Evolutionary conservation across 805 yeast genomes (phyloP).

Genomic region (Wickerhamomyces bovis): DNA sequence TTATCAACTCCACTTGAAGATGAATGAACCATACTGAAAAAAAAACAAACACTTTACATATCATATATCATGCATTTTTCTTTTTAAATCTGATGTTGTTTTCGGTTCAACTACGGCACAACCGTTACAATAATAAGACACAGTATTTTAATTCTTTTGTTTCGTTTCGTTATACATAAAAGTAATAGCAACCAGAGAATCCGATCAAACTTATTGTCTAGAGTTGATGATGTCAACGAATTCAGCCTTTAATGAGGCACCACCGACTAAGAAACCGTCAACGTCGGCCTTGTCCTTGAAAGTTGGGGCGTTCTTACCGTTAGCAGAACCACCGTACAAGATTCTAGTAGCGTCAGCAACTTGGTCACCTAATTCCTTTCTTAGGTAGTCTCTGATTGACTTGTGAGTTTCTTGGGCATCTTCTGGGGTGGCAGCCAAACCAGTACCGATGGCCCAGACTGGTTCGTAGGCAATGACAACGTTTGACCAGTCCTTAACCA

Average conservation of each 20-base stretch:
- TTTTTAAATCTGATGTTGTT: too few species aligned
- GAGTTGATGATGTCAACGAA: constrained; percentile 93
- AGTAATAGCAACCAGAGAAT: background rate
- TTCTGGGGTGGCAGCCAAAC: constrained; percentile 96
- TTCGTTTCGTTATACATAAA: background rate
- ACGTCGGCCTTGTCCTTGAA: constrained; percentile 91
- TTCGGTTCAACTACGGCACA: too few species aligned
- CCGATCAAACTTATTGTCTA: constrained; percentile 45
- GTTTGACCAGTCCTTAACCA: constrained; percentile 82
- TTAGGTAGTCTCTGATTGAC: constrained; percentile 78
- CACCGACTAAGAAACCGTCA: constrained; percentile 99
- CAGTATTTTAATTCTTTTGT: background rate
- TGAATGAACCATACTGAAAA: background rate
- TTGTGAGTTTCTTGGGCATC: constrained; percentile 96
- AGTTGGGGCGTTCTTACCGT: constrained; percentile 84
- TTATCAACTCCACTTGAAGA: constrained; percentile 2
- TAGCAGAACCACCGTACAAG: constrained; percentile 98
- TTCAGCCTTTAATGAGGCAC: constrained; percentile 98
- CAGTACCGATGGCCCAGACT: constrained; percentile 99
- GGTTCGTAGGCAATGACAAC: constrained; percentile 98
- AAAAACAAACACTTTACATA: too few species aligned
- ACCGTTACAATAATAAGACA: too few species aligned
- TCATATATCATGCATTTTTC: too few species aligned
- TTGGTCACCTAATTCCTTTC: constrained; percentile 66
- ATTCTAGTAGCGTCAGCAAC: constrained; percentile 80